Base-by-base conservation (phyloP, 257 asterid species). In the Galeopsis tetrahit region DNA sequence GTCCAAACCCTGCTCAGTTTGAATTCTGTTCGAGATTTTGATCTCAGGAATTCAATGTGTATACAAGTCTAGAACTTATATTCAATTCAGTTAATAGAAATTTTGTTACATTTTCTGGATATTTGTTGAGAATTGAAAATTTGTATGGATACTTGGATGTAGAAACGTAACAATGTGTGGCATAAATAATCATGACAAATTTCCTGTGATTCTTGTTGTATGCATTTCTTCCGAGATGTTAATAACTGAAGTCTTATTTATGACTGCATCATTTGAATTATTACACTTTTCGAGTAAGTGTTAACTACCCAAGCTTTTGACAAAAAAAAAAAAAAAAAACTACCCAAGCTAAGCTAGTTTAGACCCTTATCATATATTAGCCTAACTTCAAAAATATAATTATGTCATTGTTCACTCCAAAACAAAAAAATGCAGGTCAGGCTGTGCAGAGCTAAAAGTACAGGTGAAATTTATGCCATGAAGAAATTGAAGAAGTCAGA, bases 401-500 rank as follows among this genome's bases (percentile, higher is more conserved):
- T 14, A 4, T 68, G 51, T 52, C 46, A 11, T 56, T 57, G 34
- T 17, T 38, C 28, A 10, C 4, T 21, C 28, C 28, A 21, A 60
- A 78, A 40, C 70, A 56, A 73, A 58, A 31, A 66, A 57, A 76
- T 79, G 78, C 96, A 94, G 99, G 99, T 94, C 66, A 86, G 99
- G 62, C 73, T 94, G n/a, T 94, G 97, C 58, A 96, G 97, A 58
- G 95, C 92, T 32, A 91, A 86, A 81, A 75, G 68, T 67, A 87
- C 97, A 3, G 97, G 99, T 62, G 99, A 94, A 79, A 85, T 94
- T 65, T 89, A 74, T 78, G 99, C 99, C 75, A 91, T 94, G 99
- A 94, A 94, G 84, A 94, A 89, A 77, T 77, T 94, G 85, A 94
- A 88, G 74, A 94, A 94, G 71, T 89, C 97, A 10, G 99, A 94